Percentiles rank a stretch among this genome's conserved stretches.
phyloP scores from a whole-genome alignment of 352 stramenopile species.

The Phytophthora macrochlamydospora region DNA sequence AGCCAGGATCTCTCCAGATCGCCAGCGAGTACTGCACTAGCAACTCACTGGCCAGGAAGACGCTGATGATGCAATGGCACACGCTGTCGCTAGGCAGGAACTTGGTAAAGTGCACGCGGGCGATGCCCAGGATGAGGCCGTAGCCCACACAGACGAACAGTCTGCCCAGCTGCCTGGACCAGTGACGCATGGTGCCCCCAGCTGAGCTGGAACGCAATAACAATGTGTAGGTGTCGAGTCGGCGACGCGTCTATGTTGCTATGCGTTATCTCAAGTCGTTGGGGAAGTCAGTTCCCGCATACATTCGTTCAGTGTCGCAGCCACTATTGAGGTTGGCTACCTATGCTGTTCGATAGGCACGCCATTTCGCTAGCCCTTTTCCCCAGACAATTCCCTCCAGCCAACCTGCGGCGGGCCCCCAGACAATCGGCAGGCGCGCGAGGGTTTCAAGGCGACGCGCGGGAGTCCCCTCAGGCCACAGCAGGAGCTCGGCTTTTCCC shows the following conservation, averaged over 20 bases:
- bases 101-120: constrained; percentile 38
- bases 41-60: constrained; percentile 41
- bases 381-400: constrained; percentile 1
- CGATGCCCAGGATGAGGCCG: constrained; percentile 33
- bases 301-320: neutral
- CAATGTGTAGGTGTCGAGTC: neutral
- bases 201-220: neutral
- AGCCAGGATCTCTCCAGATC: constrained; percentile 45
- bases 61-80: constrained; percentile 19
- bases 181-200: neutral
- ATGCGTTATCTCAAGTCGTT: neutral
- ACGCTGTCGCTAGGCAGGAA: constrained; percentile 24
- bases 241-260: neutral
- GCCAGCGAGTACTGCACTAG: constrained; percentile 50
- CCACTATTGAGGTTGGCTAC: too few species aligned
- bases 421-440: neutral
- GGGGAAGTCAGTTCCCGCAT: constrained; percentile 1
- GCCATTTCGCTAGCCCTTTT: neutral
- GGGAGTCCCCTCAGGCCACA: neutral
- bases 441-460: neutral
- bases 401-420: neutral
- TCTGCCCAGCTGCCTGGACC: constrained; percentile 12
- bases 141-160: constrained; percentile 39
- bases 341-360: neutral
- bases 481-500: neutral